Conservation (phyloP, 1,284 basidiomycete species). For the Fomitopsis palustris region DNA sequence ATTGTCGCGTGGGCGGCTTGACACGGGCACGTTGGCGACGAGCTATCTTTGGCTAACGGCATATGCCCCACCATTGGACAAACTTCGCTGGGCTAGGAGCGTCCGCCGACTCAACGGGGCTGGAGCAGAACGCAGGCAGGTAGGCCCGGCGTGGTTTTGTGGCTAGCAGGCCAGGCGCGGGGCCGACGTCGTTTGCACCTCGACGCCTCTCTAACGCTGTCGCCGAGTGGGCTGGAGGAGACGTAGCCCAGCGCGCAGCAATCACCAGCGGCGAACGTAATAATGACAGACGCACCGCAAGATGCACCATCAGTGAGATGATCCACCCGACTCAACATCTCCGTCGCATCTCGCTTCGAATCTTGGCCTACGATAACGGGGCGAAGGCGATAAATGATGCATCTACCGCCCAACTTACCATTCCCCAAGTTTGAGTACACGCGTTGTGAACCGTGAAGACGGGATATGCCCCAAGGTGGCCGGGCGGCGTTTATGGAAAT, state of each 20-base stretch:
- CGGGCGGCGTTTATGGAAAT: neutral
- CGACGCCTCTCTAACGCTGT: neutral
- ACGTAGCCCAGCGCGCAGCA: neutral
- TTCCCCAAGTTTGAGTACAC: neutral
- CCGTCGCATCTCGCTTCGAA: neutral
- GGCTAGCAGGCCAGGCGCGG: neutral
- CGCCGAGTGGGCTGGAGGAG: neutral
- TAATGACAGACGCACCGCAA: neutral
- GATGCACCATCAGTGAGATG: neutral
- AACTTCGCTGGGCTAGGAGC: neutral
- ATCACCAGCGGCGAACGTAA: neutral
- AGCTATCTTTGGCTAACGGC: neutral
- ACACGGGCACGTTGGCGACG: neutral
- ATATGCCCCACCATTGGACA: no score
- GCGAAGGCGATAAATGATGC: neutral
- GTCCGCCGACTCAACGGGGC: neutral
- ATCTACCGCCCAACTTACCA: neutral
- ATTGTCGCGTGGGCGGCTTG: neutral
- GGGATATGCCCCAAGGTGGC: neutral
- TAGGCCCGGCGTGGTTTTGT: neutral
- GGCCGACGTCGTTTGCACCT: neutral
- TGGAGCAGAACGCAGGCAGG: neutral
- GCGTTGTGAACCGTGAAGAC: neutral
- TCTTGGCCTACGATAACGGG: neutral
- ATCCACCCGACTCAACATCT: neutral